Percentiles rank a stretch among this genome's conserved stretches.
Evolutionary conservation across 2,329 filamentous ascomycete species (phyloP).

Genomic region (Claviceps quebecensis): DNA sequence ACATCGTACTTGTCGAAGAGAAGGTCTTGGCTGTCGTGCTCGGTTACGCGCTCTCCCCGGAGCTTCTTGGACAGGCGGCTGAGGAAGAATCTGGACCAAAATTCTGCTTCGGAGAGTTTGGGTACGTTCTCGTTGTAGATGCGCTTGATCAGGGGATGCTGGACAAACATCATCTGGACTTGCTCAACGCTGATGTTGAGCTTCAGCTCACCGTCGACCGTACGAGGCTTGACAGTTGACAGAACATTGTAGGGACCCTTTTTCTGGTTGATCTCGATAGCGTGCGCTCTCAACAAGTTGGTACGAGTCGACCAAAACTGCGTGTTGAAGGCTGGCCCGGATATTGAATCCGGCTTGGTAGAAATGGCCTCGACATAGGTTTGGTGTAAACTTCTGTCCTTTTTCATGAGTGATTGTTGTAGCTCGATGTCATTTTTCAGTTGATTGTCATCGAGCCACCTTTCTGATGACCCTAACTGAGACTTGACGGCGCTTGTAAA

Average conservation of each 20-base stretch:
- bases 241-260: conserved; percentile 89
- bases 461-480: conserved; percentile 35
- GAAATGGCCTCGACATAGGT: conserved; percentile 77
- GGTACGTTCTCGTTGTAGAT: conserved; percentile 92
- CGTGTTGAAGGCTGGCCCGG: conserved; percentile 65
- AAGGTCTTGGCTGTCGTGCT: conserved; percentile 61
- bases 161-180: conserved; percentile 80
- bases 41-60: conserved; percentile 73
- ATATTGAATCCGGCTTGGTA: conserved; percentile 74
- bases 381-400: conserved; percentile 59
- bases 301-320: conserved; percentile 93
- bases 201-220: conserved; percentile 43
- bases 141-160: conserved; percentile 79
- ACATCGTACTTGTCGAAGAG: conserved; percentile 79
- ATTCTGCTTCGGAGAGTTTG: conserved; percentile 61
- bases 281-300: conserved; percentile 75
- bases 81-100: conserved; percentile 91
- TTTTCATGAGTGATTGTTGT: conserved; percentile 77
- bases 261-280: conserved; percentile 75
- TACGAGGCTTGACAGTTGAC: conserved; percentile 64
- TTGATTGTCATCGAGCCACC: conserved; percentile 68
- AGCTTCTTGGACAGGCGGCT: conserved; percentile 83
- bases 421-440: conserved; percentile 67
- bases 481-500: conserved; percentile 57
- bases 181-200: conserved; percentile 83